Percentiles rank a stretch among this genome's conserved stretches.
Conservation (phyloP, 805 yeast species). For the Cyberlindnera nakhonratchasimensis region DNA sequence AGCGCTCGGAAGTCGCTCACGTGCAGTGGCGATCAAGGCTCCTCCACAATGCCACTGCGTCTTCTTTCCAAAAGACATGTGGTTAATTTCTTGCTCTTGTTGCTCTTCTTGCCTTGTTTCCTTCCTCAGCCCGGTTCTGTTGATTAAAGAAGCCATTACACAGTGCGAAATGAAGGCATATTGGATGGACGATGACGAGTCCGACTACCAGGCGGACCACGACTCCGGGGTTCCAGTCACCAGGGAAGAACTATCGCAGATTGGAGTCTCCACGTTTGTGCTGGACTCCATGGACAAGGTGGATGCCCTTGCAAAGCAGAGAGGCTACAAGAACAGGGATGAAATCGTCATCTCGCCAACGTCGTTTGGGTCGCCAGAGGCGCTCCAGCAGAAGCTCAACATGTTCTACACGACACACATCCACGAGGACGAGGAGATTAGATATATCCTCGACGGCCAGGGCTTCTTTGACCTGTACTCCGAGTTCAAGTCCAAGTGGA, state of each 20-base stretch:
- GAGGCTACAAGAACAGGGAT: constrained; percentile 81
- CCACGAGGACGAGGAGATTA: constrained; percentile 96
- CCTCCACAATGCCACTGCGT: not conserved
- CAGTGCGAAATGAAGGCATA: constrained; percentile 38
- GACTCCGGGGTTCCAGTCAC: constrained; percentile 62
- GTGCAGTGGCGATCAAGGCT: not conserved
- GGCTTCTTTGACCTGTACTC: constrained; percentile 90
- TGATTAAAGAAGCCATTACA: not conserved
- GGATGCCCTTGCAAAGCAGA: constrained; percentile 59
- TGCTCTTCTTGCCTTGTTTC: not conserved
- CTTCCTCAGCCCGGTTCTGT: not conserved
- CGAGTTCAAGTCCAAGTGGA: constrained; percentile 56
- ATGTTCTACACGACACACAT: constrained; percentile 80
- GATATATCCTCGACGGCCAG: constrained; percentile 84
- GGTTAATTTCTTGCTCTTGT: not conserved
- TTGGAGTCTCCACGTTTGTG: constrained; percentile 69
- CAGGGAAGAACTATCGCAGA: constrained; percentile 42
- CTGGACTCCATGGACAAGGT: constrained; percentile 51
- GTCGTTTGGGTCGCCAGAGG: constrained; percentile 62
- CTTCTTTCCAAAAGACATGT: too few relatives aligned
- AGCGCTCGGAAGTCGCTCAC: not conserved
- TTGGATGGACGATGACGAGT: constrained; percentile 58
- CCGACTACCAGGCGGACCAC: constrained; percentile 66
- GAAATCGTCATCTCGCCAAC: constrained; percentile 55
- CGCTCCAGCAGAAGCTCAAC: constrained; percentile 60